Base-by-base conservation (phyloP, 2,329 filamentous ascomycete species). In the Fusarium equiseti region DNA sequence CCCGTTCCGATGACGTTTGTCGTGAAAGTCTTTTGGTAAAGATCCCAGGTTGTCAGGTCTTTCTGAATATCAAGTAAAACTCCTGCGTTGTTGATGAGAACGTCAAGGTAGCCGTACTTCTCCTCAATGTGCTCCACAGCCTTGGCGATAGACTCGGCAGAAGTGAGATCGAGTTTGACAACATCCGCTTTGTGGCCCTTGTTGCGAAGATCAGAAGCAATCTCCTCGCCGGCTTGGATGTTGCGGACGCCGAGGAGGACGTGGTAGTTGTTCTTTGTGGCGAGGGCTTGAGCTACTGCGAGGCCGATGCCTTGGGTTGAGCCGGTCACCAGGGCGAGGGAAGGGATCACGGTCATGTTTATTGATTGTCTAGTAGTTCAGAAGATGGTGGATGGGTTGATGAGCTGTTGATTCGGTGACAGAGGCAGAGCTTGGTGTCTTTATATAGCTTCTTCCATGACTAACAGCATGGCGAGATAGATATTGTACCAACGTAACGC, bases 1-100 rank as follows among this genome's bases (percentile, higher is more conserved):
- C 73, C 80, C 6, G 75, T 65, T 12, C 79, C 79, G 8, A 79
- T 58, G 13, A 79, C 74, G 27, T 86, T 86, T 7, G 78, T 77
- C 10, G 77, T 73, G 59, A 85, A 81, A 0, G 78, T 79, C 13
- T 78, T 72, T 10, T 70, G 75, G 64, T 82, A 80, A 1, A 81
- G 76, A 1, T 83, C 77, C 58, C 79, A 76, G 10, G 74, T 72
- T 0, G 45, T 46, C 26, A 73, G 54, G 1, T 44, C 49, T 13
- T 72, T 43, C 2, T 59, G 26, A 11, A 16, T 22, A 45, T 81
- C 79, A 16, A 79, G 53, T 26, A 77, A 59, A 16, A 80, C 70
- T 10, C 66, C 79, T 6, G 79, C 80, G 32, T 81, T 81, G 69
- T 81, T 80, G 70, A 80, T 48, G 5, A 81, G 78, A 10, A 80